A percentile compares a stretch with the other conserved stretches of the same genome.
Evolutionary conservation across 306 rosid species (phyloP).

Genomic region (Fagus crenata): DNA sequence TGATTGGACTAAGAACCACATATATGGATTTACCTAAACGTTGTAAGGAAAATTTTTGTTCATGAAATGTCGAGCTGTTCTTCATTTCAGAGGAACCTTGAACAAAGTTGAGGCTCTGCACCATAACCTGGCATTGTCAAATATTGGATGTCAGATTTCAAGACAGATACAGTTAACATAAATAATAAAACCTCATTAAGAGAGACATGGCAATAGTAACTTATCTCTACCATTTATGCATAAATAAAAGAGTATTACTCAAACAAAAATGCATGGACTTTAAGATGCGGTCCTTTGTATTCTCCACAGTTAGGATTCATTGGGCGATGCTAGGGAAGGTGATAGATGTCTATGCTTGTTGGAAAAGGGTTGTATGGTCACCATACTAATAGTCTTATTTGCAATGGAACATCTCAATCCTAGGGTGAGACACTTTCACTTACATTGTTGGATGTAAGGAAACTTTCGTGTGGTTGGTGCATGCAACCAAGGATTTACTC

Average conservation of each 20-base stretch:
- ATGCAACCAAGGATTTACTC: no score
- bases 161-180: background rate
- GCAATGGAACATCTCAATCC: no score
- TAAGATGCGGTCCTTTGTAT: no score
- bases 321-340: no score
- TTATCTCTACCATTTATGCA: background rate
- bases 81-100: conserved; percentile 25
- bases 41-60: conserved; percentile 9
- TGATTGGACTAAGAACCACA: background rate
- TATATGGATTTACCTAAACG: conserved; percentile 33
- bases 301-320: no score
- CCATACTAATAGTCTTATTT: no score
- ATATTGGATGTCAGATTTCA: conserved; percentile 3
- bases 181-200: background rate
- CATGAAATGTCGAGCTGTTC: background rate
- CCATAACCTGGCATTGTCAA: conserved; percentile 47
- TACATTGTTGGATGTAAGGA: no score
- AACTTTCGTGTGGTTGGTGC: no score
- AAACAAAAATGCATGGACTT: background rate
- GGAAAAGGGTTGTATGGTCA: no score
- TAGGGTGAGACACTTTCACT: no score
- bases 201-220: conserved; percentile 10
- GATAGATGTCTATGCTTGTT: no score
- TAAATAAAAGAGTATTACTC: background rate
- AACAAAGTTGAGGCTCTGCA: conserved; percentile 51